Conservation (phyloP, 768 basidiomycete genomes). For the Russula emetica region DNA sequence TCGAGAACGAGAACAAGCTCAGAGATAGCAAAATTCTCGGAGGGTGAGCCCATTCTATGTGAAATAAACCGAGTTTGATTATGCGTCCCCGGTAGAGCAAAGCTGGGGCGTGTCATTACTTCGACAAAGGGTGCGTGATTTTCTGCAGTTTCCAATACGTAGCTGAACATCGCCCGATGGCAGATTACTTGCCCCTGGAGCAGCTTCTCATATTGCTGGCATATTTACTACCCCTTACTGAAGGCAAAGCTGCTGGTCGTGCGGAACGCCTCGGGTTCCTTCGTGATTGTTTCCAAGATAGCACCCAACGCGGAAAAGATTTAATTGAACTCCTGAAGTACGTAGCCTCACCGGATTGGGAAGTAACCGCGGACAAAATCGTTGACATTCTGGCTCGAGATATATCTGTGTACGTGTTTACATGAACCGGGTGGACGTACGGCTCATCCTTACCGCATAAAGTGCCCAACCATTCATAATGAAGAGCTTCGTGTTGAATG, state of each 20-base stretch:
- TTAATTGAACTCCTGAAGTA: constrained; percentile 24
- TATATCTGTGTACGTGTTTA: constrained; percentile 22
- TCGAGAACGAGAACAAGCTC: constrained; percentile 25
- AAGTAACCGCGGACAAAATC: constrained; percentile 24
- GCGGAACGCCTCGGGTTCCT: constrained; percentile 21
- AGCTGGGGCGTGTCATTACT: constrained; percentile 16
- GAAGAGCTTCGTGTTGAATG: constrained; percentile 14
- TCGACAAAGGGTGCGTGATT: constrained; percentile 17
- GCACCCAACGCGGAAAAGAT: constrained; percentile 13
- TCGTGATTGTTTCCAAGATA: constrained; percentile 21
- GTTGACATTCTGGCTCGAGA: constrained; percentile 28
- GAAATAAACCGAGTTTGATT: background rate
- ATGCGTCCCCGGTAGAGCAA: constrained; percentile 1
- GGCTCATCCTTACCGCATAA: no score
- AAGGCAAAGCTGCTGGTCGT: constrained; percentile 9
- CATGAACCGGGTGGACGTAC: background rate
- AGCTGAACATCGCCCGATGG: background rate
- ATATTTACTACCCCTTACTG: constrained; percentile 21
- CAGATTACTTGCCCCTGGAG: constrained; percentile 27
- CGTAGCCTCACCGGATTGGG: constrained; percentile 24
- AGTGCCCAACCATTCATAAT: constrained; percentile 26
- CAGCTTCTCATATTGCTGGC: constrained; percentile 26
- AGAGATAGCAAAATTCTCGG: constrained; percentile 20
- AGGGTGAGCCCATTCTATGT: constrained; percentile 13
- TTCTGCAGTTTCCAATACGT: background rate